Conservation (phyloP, 331 rosid species). For the Stylosanthes scabra region DNA sequence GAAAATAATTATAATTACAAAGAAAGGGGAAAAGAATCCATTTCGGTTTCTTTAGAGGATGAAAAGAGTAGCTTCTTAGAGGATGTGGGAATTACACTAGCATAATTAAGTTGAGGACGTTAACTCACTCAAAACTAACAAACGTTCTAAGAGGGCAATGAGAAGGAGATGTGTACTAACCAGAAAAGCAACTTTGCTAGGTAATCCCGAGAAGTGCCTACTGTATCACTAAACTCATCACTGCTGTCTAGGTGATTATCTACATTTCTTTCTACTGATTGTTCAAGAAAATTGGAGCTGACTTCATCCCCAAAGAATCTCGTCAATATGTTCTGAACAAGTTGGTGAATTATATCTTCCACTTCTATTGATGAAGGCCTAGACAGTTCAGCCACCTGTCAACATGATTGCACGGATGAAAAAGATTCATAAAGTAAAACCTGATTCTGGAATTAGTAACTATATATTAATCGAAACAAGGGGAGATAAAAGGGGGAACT, state of each 20-base stretch:
- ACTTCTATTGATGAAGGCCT: conserved; percentile 87
- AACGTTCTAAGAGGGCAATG: conserved; percentile 20
- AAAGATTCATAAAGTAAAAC: conserved; percentile 8
- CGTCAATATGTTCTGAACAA: conserved; percentile 71
- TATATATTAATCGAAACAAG: conserved; percentile 3
- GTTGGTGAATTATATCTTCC: conserved; percentile 87
- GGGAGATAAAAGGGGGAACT: neutral
- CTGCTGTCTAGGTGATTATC: conserved; percentile 46
- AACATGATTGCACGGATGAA: conserved; percentile 25
- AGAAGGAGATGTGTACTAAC: conserved; percentile 53
- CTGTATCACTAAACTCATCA: conserved; percentile 53
- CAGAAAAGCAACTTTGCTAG: conserved; percentile 98
- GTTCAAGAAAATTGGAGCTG: conserved; percentile 49
- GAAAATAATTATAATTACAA: no score
- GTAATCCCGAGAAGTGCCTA: conserved; percentile 86
- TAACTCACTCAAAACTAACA: neutral
- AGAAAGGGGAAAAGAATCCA: no score
- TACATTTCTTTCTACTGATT: conserved; percentile 44
- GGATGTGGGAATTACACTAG: no score
- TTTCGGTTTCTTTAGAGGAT: no score
- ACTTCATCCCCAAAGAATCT: conserved; percentile 63
- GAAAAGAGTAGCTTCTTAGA: no score
- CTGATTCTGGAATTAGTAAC: neutral
- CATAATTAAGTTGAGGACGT: neutral
- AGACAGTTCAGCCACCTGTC: conserved; percentile 83